Base-by-base conservation (phyloP, 2,329 filamentous ascomycete genomes). In the Trichophyton simii region DNA sequence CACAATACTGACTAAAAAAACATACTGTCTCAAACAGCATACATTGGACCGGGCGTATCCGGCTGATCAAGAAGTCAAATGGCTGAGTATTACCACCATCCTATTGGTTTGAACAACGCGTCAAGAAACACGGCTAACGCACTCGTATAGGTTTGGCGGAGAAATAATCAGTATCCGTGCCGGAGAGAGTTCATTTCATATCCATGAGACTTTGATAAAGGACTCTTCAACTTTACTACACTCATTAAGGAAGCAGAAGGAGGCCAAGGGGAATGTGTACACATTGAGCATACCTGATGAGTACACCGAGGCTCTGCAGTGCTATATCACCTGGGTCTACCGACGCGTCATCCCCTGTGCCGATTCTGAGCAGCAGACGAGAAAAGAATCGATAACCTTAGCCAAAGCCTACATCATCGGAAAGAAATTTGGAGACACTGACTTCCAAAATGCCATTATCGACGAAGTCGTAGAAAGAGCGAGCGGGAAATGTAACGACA, bases 381-480 rank as follows among this genome's bases (percentile, higher is more conserved):
- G 46, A n/a, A 28, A 22, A 4, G 58, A 25, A 31, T 59, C n/a
- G n/a, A 11, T 9, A 11, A 31, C 20, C 20, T 48, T 59, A 6
- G 58, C 25, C 20, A 59, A 34, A 34, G 38, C 28, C 3, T 48
- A 46, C 41, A 15, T 18, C n/a, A 7, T 44, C 4, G 46, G 58
- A 36, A 25, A 59, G 46, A 31, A 15, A 20, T 48, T 59, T 5
- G 41, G 28, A 6, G 58, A 59, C n/a, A 20, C 3, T 8, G 28
- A 28, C 9, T 59, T 59, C 18, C 42, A 59, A 25, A 25, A 59
- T 9, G 58, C 58, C n/a, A 18, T 59, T 8, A 18, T 59, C 18
- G 41, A 59, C 46, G 13, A n/a, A 4, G 69, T 84, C 15, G 9
- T 55, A 34, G 20, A 55, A 18, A 34, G 25, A 28, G 52, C 31